Evolutionary conservation across 345 rosid species (phyloP).

Genomic region (Citrus medica): DNA sequence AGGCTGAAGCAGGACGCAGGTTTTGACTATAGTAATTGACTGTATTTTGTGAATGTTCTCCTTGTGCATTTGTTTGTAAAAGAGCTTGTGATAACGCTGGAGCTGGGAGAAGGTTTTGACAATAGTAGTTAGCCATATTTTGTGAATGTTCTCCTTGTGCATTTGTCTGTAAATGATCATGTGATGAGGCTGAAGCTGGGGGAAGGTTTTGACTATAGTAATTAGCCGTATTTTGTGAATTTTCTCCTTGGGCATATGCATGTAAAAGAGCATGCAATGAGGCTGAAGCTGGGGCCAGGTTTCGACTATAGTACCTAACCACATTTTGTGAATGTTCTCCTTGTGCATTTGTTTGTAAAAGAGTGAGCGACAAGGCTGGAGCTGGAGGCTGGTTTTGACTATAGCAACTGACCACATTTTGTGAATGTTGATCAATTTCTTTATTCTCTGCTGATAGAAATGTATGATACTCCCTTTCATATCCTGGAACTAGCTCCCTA

Average conservation of each 20-base stretch:
- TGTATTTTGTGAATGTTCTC: background rate
- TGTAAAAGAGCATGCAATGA: background rate
- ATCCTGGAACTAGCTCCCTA: background rate
- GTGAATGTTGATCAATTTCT: conserved; percentile 2
- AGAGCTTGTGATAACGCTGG: background rate
- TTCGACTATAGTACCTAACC: background rate
- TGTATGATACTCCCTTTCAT: background rate
- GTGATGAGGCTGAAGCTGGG: background rate
- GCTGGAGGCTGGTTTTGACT: too few species aligned
- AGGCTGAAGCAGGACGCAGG: background rate
- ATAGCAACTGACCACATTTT: background rate
- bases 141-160: background rate
- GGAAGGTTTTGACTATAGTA: background rate
- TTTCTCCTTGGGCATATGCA: background rate
- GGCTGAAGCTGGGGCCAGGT: background rate
- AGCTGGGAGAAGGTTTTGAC: background rate
- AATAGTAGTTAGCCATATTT: background rate
- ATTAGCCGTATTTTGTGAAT: background rate
- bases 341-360: too few species aligned
- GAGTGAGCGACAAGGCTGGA: too few species aligned
- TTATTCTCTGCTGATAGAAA: background rate
- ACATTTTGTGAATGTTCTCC: background rate
- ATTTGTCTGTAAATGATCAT: background rate
- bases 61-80: background rate
- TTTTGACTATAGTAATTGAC: background rate